These are phyloP conservation scores for Monosporascus cannonballus DNA, from an alignment of 2,329 filamentous ascomycete genomes.

Conservation along the genomic window DNA sequence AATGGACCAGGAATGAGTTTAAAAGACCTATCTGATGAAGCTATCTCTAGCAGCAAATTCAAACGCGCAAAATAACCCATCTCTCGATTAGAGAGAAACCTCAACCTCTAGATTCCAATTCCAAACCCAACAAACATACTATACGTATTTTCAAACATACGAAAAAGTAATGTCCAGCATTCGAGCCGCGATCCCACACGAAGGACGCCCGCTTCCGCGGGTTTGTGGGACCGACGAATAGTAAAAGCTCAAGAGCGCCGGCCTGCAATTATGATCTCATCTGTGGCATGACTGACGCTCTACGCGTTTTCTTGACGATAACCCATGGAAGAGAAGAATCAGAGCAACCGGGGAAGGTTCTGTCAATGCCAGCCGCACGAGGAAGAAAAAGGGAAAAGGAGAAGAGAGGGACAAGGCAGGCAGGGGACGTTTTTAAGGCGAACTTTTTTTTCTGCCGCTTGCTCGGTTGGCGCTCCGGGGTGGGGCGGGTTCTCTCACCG, in stretches of 20 bases:
- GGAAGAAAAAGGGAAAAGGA: constrained; percentile 51
- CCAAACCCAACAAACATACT: neutral
- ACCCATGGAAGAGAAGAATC: constrained; percentile 51
- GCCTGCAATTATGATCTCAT: constrained; percentile 58
- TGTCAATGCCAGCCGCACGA: constrained; percentile 75
- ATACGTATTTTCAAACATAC: neutral
- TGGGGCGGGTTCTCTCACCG: too few species aligned
- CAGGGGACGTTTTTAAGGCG: too few species aligned
- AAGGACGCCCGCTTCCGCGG: too few species aligned
- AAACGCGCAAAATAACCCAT: too few species aligned
- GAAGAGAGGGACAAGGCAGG: neutral
- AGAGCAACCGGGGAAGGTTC: constrained; percentile 76
- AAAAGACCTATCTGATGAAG: too few species aligned
- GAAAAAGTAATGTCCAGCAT: constrained; percentile 47
- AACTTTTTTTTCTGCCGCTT: too few species aligned
- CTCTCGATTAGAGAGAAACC: too few species aligned
- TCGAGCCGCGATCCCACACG: constrained; percentile 27
- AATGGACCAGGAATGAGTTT: too few species aligned
- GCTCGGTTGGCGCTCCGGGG: too few species aligned
- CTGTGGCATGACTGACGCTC: constrained; percentile 76
- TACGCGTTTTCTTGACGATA: constrained; percentile 4
- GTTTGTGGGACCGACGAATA: constrained; percentile 10
- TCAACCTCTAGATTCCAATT: neutral
- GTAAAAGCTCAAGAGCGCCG: constrained; percentile 14
- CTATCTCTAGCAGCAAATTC: too few species aligned